phyloP scores from a whole-genome alignment of 2,329 filamentous ascomycete species.

The Cladosporium sp. region DNA sequence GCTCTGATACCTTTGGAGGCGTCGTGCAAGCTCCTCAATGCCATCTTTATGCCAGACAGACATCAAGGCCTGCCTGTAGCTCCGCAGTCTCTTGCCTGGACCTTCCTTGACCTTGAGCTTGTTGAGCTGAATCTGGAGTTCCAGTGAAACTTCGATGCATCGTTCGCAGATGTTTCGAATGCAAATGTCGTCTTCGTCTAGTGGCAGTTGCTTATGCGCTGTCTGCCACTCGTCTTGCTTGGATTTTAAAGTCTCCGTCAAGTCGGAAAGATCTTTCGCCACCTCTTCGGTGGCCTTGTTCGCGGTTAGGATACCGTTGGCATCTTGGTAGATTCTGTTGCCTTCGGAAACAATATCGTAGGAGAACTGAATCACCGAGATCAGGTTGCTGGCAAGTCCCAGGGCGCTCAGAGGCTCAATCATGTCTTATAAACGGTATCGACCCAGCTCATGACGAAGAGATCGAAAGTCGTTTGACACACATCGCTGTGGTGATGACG shows the following conservation, averaged over 20 bases:
- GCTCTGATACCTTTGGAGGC: conserved; percentile 1
- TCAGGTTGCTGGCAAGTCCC: conserved; percentile 3
- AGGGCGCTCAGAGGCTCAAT: conserved; percentile 4
- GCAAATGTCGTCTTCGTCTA: background rate
- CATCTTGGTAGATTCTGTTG: conserved; percentile 6
- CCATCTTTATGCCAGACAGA: conserved; percentile 6
- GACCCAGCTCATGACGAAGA: background rate
- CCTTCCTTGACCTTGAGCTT: conserved; percentile 9
- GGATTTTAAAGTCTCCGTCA: background rate
- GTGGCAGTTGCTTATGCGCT: background rate
- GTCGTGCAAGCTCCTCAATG: background rate
- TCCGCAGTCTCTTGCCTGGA: background rate
- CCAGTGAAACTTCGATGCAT: conserved; percentile 1
- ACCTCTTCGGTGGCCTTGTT: conserved; percentile 7
- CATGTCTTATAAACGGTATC: background rate
- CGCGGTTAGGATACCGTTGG: background rate
- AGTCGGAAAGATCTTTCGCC: background rate
- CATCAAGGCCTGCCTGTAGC: conserved; percentile 8
- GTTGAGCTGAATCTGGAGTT: conserved; percentile 6
- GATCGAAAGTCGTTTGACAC: too few relatives aligned
- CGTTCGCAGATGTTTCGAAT: conserved; percentile 7
- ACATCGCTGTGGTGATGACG: too few relatives aligned
- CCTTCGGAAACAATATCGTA: conserved; percentile 4
- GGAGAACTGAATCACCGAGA: background rate
- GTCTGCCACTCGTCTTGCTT: conserved; percentile 5